Percentiles rank a stretch among this genome's conserved stretches.
phyloP scores from a whole-genome alignment of 208 protist species.

The Trypanosoma scelopori region DNA sequence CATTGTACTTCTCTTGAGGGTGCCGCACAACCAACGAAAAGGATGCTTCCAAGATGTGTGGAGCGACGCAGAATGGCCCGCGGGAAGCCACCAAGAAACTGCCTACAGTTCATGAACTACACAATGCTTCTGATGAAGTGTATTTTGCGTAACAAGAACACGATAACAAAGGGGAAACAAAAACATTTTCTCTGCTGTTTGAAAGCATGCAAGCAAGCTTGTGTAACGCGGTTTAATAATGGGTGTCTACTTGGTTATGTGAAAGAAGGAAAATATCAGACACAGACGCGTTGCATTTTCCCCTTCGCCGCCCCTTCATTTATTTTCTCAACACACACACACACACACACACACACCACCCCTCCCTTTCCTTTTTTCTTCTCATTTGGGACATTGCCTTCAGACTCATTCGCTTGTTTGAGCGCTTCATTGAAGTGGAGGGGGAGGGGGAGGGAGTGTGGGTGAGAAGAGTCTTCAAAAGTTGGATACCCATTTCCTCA shows the following conservation, averaged over 20 bases:
- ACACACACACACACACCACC: too few relatives aligned
- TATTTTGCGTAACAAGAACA: constrained; percentile 11
- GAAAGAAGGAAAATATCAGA: constrained; percentile 22
- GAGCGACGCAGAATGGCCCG: not conserved
- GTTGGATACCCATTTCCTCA: not conserved
- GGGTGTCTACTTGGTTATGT: constrained; percentile 4
- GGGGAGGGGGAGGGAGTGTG: too few relatives aligned
- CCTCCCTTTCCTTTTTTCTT: constrained; percentile 7
- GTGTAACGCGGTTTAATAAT: not conserved
- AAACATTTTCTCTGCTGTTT: too few relatives aligned
- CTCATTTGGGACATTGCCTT: not conserved
- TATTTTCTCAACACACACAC: too few relatives aligned
- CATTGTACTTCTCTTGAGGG: constrained; percentile 7
- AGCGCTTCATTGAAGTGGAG: not conserved
- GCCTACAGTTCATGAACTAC: not conserved
- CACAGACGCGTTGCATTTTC: not conserved
- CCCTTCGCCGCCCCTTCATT: not conserved
- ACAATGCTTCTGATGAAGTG: not conserved
- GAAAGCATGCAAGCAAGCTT: not conserved
- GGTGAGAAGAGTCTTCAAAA: not conserved
- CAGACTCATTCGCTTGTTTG: constrained; percentile 6
- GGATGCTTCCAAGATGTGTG: not conserved
- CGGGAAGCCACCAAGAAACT: constrained; percentile 4
- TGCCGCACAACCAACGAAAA: not conserved
- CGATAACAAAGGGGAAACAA: too few relatives aligned